Base-by-base conservation (phyloP, 345 rosid genomes). In the Citrus glauca region DNA sequence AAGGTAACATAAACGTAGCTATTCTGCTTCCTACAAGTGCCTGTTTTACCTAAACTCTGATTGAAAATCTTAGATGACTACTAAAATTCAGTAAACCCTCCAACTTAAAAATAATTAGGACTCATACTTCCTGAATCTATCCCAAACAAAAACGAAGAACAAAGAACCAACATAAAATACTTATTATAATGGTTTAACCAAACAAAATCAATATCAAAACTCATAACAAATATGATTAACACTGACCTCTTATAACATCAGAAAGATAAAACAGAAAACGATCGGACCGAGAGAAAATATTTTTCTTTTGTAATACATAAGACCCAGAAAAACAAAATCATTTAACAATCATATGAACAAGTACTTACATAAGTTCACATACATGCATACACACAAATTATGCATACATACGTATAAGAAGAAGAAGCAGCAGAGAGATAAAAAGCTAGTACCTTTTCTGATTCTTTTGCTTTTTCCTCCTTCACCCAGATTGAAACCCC, bases 381-480 rank as follows among this genome's bases (percentile, higher is more conserved):
- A 30, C 62, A 55, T 53, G 40, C 63, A 71, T 9, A 53, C 61
- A 81, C 16, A 66, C 35, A 38, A 27, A 79, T 35, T 4, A 37
- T 17, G 33, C 8, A 68, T 11, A 40, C 37, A 30, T 13, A 48
- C 60, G 25, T 71, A 53, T 50, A 65, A 65, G 27, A 72, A 61
- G 66, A 35, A 61, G 66, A 24, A 42, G 27, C 32, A 72, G 6
- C 57, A 17, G 50, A 57, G 72, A 67, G 4, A 73, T 19, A 27
- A 53, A 74, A 69, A 57, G 71, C 9, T 25, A 6, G 61, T 69
- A 83, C 88, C 88, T 81, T 78, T 59, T 11, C 38, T 28, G 25
- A 25, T 16, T 45, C 35, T 42, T 30, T 20, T 45, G n/a, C 9
- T 48, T 48, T 53, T 30, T 33, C 3, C 50, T 61, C 37, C 68